Percentiles rank a stretch among this genome's conserved stretches.
Conservation (phyloP, 2,329 filamentous ascomycete genomes). For the Clarireedia hainanense region DNA sequence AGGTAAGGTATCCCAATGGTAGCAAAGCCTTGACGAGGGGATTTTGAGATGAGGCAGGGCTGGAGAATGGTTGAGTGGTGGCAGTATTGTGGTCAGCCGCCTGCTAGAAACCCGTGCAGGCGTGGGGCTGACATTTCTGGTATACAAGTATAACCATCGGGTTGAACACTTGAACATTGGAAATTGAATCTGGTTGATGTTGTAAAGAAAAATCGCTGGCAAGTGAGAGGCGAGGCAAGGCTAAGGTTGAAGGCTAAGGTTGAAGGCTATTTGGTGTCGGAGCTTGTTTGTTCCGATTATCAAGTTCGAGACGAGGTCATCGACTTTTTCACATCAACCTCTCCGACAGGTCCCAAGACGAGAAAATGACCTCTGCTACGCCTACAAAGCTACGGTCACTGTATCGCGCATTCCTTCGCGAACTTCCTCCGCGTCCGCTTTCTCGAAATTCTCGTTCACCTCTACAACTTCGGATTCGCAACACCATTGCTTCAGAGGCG, state of each 20-base stretch:
- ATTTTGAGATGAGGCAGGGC: neutral
- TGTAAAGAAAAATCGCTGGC: too few species aligned
- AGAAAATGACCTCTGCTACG: slow-evolving; percentile 23
- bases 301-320: neutral
- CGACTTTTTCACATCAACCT: neutral
- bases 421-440: slow-evolving; percentile 67
- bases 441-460: slow-evolving; percentile 48
- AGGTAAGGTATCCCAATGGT: slow-evolving; percentile 43
- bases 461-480: slow-evolving; percentile 62
- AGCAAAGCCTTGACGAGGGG: slow-evolving; percentile 26
- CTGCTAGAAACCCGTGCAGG: too few species aligned
- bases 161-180: slow-evolving; percentile 4
- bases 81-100: too few species aligned
- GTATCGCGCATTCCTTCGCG: slow-evolving; percentile 83
- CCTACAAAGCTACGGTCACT: slow-evolving; percentile 59
- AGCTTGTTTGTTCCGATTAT: neutral
- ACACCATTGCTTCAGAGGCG: slow-evolving; percentile 42
- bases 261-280: neutral
- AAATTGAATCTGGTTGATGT: neutral
- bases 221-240: neutral
- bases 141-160: slow-evolving; percentile 7
- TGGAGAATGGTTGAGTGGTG: too few species aligned
- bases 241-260: neutral
- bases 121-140: neutral
- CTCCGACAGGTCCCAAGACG: slow-evolving; percentile 1